phyloP scores from a whole-genome alignment of 1,139 yeast species.

The Suhomyces choctaworum region DNA sequence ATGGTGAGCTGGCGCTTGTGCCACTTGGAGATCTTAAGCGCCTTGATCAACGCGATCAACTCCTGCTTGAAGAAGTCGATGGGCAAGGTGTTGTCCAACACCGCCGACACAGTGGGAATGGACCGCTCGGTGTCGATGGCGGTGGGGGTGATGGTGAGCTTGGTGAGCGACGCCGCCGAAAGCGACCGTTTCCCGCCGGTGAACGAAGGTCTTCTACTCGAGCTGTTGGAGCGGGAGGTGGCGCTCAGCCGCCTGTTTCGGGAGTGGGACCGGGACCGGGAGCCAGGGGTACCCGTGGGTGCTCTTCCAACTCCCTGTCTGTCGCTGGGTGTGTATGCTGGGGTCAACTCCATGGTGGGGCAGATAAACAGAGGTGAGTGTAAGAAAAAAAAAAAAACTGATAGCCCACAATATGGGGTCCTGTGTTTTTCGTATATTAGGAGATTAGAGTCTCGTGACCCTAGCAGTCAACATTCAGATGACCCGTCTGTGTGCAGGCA shows the following conservation, averaged over 20 bases:
- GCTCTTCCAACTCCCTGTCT: conserved; percentile 4
- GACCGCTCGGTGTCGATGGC: conserved; percentile 29
- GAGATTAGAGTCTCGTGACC: conserved; percentile 8
- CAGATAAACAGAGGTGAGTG: background rate
- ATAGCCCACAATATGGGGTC: background rate
- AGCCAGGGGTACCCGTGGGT: conserved; percentile 3
- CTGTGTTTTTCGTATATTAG: background rate
- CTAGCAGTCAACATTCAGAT: too few species aligned
- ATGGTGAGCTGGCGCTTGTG: conserved; percentile 45
- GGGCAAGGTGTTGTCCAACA: conserved; percentile 73
- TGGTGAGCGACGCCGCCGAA: conserved; percentile 22
- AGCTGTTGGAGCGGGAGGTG: conserved; percentile 38
- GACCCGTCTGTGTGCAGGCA: background rate
- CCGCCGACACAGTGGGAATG: conserved; percentile 43
- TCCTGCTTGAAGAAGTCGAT: conserved; percentile 83
- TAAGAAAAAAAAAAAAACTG: background rate
- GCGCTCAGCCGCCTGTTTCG: conserved; percentile 38
- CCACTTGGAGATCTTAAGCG: conserved; percentile 78
- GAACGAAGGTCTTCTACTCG: conserved; percentile 39
- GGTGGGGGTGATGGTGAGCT: conserved; percentile 25
- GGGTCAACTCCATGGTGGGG: conserved; percentile 9
- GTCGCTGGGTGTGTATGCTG: conserved; percentile 9
- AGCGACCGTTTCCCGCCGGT: conserved; percentile 29
- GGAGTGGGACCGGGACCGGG: conserved; percentile 40
- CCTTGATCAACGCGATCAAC: conserved; percentile 62